A percentile compares a stretch with the other conserved stretches of the same genome.
Evolutionary conservation across 2,329 filamentous ascomycete species (phyloP).

Genomic region (Alternaria rosae): DNA sequence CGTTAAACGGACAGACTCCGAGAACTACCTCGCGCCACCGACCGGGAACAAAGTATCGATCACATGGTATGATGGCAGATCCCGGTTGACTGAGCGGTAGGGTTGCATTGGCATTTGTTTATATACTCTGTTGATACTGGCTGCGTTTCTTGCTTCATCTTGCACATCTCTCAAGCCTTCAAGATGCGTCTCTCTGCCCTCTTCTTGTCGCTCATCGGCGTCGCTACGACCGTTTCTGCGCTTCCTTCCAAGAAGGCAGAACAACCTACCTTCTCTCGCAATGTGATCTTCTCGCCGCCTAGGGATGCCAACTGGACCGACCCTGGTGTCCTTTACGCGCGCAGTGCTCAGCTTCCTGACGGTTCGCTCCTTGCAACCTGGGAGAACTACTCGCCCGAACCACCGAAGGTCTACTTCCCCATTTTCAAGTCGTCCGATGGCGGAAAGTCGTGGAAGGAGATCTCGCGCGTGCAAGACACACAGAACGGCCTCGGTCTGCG

Average conservation of each 20-base stretch:
- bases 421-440: slow-evolving; percentile 58
- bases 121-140: slow-evolving; percentile 4
- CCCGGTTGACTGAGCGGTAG: background rate
- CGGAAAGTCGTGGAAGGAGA: slow-evolving; percentile 66
- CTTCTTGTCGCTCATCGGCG: slow-evolving; percentile 30
- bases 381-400: slow-evolving; percentile 62
- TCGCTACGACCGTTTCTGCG: slow-evolving; percentile 26
- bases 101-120: slow-evolving; percentile 11
- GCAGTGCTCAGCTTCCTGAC: slow-evolving; percentile 56
- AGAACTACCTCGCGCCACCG: slow-evolving; percentile 4
- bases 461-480: slow-evolving; percentile 69
- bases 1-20: slow-evolving; percentile 9
- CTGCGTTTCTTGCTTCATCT: slow-evolving; percentile 1
- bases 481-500: slow-evolving; percentile 72
- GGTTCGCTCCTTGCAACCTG: slow-evolving; percentile 60
- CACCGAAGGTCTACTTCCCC: slow-evolving; percentile 54
- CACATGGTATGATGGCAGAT: background rate
- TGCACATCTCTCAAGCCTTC: slow-evolving; percentile 16
- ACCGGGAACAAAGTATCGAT: background rate
- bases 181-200: slow-evolving; percentile 43
- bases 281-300: slow-evolving; percentile 55
- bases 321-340: slow-evolving; percentile 61
- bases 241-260: slow-evolving; percentile 31
- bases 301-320: slow-evolving; percentile 51
- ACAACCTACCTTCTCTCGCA: slow-evolving; percentile 40